A percentile compares a stretch with the other conserved stretches of the same genome.
phyloP scores from a whole-genome alignment of 176 grass and related monocot genomes.

The Puccinellia tenuiflora region DNA sequence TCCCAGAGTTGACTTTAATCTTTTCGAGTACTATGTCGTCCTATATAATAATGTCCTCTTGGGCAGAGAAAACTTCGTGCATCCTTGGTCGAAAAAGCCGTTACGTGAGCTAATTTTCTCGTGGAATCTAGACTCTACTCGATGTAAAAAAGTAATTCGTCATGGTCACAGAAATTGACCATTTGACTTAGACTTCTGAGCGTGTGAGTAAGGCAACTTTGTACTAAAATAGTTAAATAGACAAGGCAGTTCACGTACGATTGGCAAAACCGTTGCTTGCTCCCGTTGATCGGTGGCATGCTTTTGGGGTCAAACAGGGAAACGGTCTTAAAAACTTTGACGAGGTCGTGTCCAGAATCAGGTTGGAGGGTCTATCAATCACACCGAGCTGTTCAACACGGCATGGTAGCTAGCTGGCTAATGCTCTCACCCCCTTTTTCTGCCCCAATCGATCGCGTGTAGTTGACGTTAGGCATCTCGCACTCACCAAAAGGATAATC shows the following conservation, averaged over 20 bases:
- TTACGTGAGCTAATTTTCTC: background rate
- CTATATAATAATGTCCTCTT: background rate
- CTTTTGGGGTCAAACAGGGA: slow-evolving; percentile 16
- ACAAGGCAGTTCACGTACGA: background rate
- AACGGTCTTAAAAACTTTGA: slow-evolving; percentile 1
- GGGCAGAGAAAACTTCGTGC: background rate
- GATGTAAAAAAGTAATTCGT: background rate
- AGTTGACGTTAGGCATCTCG: slow-evolving; percentile 2
- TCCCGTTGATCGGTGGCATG: background rate
- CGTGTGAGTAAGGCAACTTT: background rate
- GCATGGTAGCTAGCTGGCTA: background rate
- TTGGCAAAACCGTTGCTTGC: background rate
- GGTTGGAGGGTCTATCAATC: background rate
- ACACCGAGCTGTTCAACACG: background rate
- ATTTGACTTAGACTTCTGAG: background rate
- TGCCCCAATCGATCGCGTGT: background rate
- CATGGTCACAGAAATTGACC: background rate
- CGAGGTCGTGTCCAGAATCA: background rate
- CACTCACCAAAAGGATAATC: background rate
- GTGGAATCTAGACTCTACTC: background rate
- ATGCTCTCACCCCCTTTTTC: background rate
- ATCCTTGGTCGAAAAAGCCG: background rate
- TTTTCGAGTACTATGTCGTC: background rate
- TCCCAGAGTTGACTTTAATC: background rate
- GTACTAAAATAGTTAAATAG: background rate